Conservation (phyloP, 495 filamentous ascomycete species). For the Neurospora sp. region DNA sequence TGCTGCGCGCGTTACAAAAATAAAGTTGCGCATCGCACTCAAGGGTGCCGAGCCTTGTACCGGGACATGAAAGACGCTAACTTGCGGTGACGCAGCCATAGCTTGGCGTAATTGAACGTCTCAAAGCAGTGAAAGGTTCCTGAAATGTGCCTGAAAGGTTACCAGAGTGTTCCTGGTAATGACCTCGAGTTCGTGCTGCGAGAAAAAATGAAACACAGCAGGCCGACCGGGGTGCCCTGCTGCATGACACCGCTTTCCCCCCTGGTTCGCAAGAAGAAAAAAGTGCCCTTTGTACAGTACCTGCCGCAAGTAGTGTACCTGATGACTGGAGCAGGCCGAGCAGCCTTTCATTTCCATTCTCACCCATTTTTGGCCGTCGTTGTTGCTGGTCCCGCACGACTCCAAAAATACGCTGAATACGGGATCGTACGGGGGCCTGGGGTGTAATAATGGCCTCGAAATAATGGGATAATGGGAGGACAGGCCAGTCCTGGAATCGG, state of each 20-base stretch:
- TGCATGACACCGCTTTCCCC: constrained; percentile 14
- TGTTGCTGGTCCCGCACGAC: neutral
- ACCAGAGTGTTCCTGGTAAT: constrained; percentile 2
- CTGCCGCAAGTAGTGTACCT: neutral
- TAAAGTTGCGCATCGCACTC: constrained; percentile 4
- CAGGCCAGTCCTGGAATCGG: neutral
- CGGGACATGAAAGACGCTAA: constrained; percentile 9
- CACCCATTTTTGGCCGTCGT: neutral
- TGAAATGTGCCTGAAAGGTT: constrained; percentile 2
- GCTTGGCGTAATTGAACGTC: constrained; percentile 20
- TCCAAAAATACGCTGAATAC: neutral
- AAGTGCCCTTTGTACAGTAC: constrained; percentile 9
- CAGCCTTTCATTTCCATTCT: neutral
- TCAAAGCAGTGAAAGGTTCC: constrained; percentile 3
- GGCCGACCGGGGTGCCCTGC: constrained; percentile 15
- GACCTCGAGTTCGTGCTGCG: constrained; percentile 18
- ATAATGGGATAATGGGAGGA: neutral
- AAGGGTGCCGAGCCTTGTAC: constrained; percentile 9
- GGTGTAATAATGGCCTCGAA: neutral
- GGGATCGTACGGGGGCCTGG: neutral
- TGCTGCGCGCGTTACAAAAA: constrained; percentile 5
- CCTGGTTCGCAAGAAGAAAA: constrained; percentile 10
- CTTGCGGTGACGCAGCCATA: constrained; percentile 31
- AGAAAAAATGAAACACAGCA: constrained; percentile 25
- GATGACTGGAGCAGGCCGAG: neutral